phyloP scores from a whole-genome alignment of 1,284 basidiomycete species.

The Schizophyllum commune region DNA sequence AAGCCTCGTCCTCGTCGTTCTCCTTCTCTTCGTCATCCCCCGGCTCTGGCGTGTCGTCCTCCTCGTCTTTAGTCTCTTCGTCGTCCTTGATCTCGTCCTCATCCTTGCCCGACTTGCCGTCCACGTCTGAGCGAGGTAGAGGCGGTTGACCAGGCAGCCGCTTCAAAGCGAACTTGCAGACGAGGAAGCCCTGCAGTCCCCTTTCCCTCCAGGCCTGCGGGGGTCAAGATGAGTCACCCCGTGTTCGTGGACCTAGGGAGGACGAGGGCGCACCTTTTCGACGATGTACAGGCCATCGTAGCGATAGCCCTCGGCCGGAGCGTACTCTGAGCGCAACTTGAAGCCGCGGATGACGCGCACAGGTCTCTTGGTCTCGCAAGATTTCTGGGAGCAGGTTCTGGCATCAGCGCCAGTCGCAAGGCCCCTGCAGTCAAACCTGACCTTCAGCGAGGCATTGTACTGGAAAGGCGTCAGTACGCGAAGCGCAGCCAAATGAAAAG shows the following conservation, averaged over 20 bases:
- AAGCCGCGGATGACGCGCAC: conserved; percentile 78
- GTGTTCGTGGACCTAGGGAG: neutral
- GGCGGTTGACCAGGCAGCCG: conserved; percentile 54
- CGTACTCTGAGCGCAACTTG: conserved; percentile 64
- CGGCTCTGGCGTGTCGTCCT: neutral
- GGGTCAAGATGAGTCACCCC: neutral
- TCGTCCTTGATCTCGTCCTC: conserved; percentile 9
- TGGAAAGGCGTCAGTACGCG: conserved; percentile 12
- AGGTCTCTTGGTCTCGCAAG: conserved; percentile 65
- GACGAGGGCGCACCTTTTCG: conserved; percentile 42
- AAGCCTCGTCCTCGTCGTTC: conserved; percentile 3
- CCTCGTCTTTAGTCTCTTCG: neutral
- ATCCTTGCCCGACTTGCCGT: conserved; percentile 13
- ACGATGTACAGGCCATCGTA: conserved; percentile 81
- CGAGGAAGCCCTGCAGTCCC: conserved; percentile 57
- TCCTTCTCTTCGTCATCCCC: neutral
- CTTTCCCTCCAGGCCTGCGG: conserved; percentile 60
- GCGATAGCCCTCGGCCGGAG: conserved; percentile 72
- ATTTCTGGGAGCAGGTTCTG: conserved; percentile 33
- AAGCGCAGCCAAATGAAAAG: neutral
- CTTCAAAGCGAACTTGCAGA: conserved; percentile 80
- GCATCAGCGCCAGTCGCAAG: neutral
- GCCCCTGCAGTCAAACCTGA: conserved; percentile 18
- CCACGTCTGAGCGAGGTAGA: conserved; percentile 29
- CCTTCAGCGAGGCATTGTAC: conserved; percentile 62